Base-by-base conservation (phyloP, 1,139 yeast species). In the Candida albicans region DNA sequence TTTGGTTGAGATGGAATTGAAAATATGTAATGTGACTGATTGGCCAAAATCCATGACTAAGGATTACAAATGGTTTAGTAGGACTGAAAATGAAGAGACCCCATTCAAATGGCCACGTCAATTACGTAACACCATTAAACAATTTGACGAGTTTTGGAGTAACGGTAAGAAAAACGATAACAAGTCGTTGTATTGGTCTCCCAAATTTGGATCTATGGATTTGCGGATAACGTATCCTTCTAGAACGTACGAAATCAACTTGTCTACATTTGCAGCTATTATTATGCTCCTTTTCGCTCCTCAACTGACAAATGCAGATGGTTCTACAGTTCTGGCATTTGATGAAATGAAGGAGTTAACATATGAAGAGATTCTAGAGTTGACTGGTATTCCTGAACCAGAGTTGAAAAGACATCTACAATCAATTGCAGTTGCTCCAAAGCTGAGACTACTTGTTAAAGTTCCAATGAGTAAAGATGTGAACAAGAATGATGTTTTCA, bases 361-460 rank as follows among this genome's bases (percentile, higher is more conserved):
- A 0, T 82, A 79, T 53, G 73, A 68, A 25, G 86, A 87, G 52
- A 84, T 93, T 33, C 68, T 67, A 39, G 81, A 78, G 35, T 67
- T 77, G 28, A 91, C 98, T 0, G 75, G 77, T 6, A 86, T 93
- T 4, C 95, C 96, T 0, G 79, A 76, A 30, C 59, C 67, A 1
- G 98, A 93, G 53, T 69, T 91, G 34, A 74, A 75, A 33, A 77
- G 96, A 46, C 95, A 89, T 50, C 65, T 93, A 46, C 88, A 87
- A 58, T 88, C 97, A 8, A 78, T 93, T 30, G 84, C 96, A 0
- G 87, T 89, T 37, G 95, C 96, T 0, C 91, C 96, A 2, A 77
- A 84, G 50, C 83, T 90, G 54, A 74, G 95, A 50, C 70, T 91
- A 11, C 67, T 91, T 50, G 69, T 73, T 22, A 91, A 90, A 57